These are phyloP conservation scores for Diaporthe citriasiana DNA, from an alignment of 2,329 filamentous ascomycete genomes.

Conservation along the genomic window DNA sequence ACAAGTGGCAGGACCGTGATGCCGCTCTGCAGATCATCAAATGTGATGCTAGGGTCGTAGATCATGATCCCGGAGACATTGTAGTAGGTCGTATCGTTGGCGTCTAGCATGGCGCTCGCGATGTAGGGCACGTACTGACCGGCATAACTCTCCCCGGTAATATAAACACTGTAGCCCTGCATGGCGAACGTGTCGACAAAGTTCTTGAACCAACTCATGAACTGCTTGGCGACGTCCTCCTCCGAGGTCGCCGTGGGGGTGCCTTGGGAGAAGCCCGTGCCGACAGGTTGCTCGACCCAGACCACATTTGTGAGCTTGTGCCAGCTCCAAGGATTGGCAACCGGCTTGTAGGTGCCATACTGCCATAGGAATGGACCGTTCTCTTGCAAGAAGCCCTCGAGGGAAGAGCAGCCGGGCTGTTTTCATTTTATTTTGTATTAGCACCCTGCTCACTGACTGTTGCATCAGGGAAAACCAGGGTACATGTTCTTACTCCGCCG, in stretches of 20 bases:
- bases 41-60: slow-evolving; percentile 77
- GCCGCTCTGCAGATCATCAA: slow-evolving; percentile 58
- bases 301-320: slow-evolving; percentile 82
- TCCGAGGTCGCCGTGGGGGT: slow-evolving; percentile 74
- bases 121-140: slow-evolving; percentile 80
- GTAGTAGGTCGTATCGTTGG: slow-evolving; percentile 75
- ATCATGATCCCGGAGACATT: slow-evolving; percentile 74
- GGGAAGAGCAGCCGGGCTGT: slow-evolving; percentile 70
- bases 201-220: slow-evolving; percentile 84
- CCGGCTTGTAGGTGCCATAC: slow-evolving; percentile 75
- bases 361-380: slow-evolving; percentile 83
- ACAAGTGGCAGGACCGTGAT: slow-evolving; percentile 71
- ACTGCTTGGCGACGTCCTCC: slow-evolving; percentile 77
- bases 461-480: not conserved
- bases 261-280: slow-evolving; percentile 78
- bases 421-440: not conserved
- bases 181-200: slow-evolving; percentile 80
- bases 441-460: not conserved
- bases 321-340: slow-evolving; percentile 80
- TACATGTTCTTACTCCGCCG: slow-evolving; percentile 57
- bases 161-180: slow-evolving; percentile 77
- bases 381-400: slow-evolving; percentile 80
- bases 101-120: slow-evolving; percentile 78
- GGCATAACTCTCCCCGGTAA: slow-evolving; percentile 81
- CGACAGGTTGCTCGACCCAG: slow-evolving; percentile 79